Evolutionary conservation across 2,329 filamentous ascomycete genomes (phyloP), one percentile per base, ranked within the genome.

Genomic region (Apiospora malaysiana): DNA sequence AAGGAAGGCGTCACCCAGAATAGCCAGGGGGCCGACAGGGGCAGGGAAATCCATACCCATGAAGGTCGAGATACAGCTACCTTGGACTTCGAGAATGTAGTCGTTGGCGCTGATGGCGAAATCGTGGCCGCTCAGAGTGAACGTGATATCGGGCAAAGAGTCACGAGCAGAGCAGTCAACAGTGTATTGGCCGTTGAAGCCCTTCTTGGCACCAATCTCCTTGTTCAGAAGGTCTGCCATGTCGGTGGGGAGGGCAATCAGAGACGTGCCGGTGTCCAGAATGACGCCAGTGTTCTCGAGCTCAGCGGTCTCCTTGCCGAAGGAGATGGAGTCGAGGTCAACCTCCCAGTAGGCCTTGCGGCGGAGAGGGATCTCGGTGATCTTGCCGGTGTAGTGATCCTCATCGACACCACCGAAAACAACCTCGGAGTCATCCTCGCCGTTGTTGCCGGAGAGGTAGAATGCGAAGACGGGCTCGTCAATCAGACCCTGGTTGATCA

Each of bases 331-430:
- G 79, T 98, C 92, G 73, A 99, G 91, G 79, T 98, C 95, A 70
- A 99, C 95, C 89, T 99, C 96, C 96, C 96, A 99, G 90, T 99
- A 99, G 68, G 96, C 96, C 92, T 98, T 98, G 82, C 96, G 94
- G 83, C 96, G 94, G 77, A 99, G 90, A 70, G 96, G 96, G 76
- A 99, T 94, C 83, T 94, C 97, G 81, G 91, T 93, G 78, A 99
- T 89, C 83, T 98, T 92, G 79, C 96, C 96, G 49, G 88, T 91
- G 82, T 88, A 91, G 87, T 96, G 94, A 80, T 87, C 85, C 85
- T 94, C 86, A 83, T 98, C 92, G 73, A 97, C 84, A 75, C 95
- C 95, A 82, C 95, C 95, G 76, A 99, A 99, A 76, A 92, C 91
- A 72, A 91, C 95, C 85, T 95, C 95, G 56, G 95, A 98, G 81